Conservation (phyloP, 1,139 yeast genomes). For the Yamadazyma atlantica region DNA sequence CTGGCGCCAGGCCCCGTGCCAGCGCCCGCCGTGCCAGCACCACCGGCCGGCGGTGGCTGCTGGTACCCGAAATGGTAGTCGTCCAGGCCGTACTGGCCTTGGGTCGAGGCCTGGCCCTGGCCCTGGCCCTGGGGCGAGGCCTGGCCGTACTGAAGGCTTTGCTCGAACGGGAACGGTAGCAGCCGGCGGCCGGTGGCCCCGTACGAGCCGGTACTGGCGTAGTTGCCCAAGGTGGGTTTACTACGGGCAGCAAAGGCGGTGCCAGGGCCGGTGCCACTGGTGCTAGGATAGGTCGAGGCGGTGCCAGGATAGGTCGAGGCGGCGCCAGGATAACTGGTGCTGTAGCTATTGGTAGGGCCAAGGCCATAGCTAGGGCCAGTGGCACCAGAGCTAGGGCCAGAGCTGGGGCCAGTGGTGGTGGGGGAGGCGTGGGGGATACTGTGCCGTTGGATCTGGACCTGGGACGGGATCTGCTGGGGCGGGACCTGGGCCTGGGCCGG, state of each 20-base stretch:
- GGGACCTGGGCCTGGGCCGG: background rate
- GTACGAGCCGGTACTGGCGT: background rate
- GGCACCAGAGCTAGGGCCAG: background rate
- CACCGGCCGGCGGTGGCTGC: slow-evolving; percentile 1
- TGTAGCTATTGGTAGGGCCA: background rate
- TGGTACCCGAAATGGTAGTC: background rate
- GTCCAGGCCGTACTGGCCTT: background rate
- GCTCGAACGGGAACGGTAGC: slow-evolving; percentile 1
- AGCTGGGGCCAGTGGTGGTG: background rate
- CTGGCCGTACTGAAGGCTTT: background rate
- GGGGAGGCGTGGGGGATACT: background rate
- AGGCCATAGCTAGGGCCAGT: background rate
- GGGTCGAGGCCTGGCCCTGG: background rate
- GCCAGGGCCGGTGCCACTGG: no score
- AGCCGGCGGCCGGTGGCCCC: background rate
- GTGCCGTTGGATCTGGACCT: background rate
- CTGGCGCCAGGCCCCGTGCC: background rate
- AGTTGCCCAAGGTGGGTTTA: background rate
- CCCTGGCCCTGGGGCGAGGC: background rate
- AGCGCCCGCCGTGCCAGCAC: slow-evolving; percentile 1
- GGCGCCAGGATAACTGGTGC: background rate
- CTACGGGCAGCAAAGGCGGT: no score
- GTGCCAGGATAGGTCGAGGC: background rate
- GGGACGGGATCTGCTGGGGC: background rate
- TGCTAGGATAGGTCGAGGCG: no score